Evolutionary conservation across 768 basidiomycete genomes (phyloP).

Genomic region (Termitomyces sp.): DNA sequence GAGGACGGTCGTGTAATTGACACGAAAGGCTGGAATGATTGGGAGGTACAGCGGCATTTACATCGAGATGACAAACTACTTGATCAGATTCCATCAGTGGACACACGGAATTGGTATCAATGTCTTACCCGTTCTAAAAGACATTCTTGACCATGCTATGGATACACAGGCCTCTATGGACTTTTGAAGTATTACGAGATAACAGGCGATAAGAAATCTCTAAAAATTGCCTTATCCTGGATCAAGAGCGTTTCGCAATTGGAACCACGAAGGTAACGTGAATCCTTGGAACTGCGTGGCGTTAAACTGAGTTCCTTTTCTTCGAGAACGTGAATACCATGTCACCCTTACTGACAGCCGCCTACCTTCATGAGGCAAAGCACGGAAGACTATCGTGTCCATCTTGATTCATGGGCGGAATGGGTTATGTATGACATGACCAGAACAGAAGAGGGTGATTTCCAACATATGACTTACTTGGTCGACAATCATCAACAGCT

Average conservation of each 20-base stretch:
- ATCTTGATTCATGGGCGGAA: conserved; percentile 44
- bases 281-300: background rate
- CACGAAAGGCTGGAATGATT: conserved; percentile 54
- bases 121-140: background rate
- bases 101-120: conserved; percentile 36
- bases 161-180: conserved; percentile 30
- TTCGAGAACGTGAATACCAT: conserved; percentile 52
- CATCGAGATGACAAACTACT: background rate
- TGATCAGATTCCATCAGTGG: conserved; percentile 24
- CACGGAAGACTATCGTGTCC: conserved; percentile 28
- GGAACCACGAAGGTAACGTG: conserved; percentile 40
- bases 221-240: conserved; percentile 40
- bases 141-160: background rate
- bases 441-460: conserved; percentile 36
- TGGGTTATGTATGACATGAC: conserved; percentile 46
- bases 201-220: conserved; percentile 28
- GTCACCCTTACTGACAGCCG: conserved; percentile 42
- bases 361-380: conserved; percentile 33
- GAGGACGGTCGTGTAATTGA: conserved; percentile 47
- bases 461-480: conserved; percentile 44
- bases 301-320: background rate
- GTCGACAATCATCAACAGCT: conserved; percentile 38
- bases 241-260: conserved; percentile 40
- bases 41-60: conserved; percentile 30
- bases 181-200: conserved; percentile 34